phyloP scores from a whole-genome alignment of 2,329 filamentous ascomycete genomes.

The Xylaria sp. region DNA sequence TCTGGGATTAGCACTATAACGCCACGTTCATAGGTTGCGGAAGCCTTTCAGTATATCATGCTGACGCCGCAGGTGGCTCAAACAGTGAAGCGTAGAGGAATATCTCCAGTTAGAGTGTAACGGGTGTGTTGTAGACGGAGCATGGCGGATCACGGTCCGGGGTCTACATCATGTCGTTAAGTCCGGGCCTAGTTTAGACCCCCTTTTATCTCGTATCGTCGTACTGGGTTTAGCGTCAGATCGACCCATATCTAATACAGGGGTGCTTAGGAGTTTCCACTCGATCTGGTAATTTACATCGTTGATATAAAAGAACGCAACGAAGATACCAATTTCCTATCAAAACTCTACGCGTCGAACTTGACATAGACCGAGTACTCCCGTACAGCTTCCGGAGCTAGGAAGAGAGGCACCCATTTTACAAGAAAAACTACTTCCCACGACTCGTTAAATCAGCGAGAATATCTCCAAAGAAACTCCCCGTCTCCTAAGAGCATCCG shows the following conservation, averaged over 20 bases:
- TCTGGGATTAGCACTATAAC: neutral
- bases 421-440: too few relatives aligned
- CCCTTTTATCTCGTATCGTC: conserved; percentile 24
- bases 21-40: neutral
- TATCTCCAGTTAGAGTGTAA: neutral
- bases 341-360: too few relatives aligned
- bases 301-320: too few relatives aligned
- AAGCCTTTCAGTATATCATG: neutral
- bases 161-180: neutral
- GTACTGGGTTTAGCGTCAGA: conserved; percentile 14
- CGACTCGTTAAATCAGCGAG: too few relatives aligned
- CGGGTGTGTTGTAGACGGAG: neutral
- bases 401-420: too few relatives aligned
- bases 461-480: too few relatives aligned
- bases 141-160: neutral
- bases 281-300: too few relatives aligned
- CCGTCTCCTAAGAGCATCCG: too few relatives aligned
- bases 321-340: too few relatives aligned
- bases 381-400: too few relatives aligned
- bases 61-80: neutral
- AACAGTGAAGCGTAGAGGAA: neutral
- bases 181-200: neutral
- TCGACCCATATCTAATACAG: neutral
- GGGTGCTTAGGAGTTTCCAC: too few relatives aligned
- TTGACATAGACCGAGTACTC: too few relatives aligned